A percentile compares a stretch with the other conserved stretches of the same genome.
Conservation (phyloP, 495 filamentous ascomycete species). For the Tirmania nivea region DNA sequence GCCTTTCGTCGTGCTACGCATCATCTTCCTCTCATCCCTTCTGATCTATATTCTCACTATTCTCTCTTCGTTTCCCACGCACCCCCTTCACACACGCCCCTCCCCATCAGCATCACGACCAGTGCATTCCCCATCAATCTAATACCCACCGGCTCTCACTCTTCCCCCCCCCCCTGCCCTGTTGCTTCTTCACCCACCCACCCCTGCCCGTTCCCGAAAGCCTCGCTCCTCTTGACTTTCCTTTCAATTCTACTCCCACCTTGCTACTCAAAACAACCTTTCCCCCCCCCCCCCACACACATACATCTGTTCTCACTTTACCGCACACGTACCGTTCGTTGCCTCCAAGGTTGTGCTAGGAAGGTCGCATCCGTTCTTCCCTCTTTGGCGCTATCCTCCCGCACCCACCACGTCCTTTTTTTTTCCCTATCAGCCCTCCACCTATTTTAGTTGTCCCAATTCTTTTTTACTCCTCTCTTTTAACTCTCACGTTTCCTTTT, state of each 20-base stretch:
- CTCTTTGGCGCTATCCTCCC: not conserved
- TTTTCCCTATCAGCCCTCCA: slow-evolving; percentile 1
- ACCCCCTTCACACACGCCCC: slow-evolving; percentile 15
- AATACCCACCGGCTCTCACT: slow-evolving; percentile 9
- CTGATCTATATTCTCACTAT: not conserved
- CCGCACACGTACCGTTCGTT: slow-evolving; percentile 18
- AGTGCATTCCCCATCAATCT: slow-evolving; percentile 10
- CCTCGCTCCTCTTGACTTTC: not conserved
- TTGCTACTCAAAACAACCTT: slow-evolving; percentile 19
- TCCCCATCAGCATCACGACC: not conserved
- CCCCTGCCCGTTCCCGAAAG: not conserved
- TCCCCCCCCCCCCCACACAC: slow-evolving; percentile 14
- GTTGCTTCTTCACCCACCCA: not conserved
- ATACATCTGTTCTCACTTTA: slow-evolving; percentile 1
- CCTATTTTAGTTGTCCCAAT: slow-evolving; percentile 1
- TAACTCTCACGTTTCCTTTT: slow-evolving; percentile 17
- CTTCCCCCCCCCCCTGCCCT: not conserved
- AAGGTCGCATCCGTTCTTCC: not conserved
- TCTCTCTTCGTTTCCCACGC: slow-evolving; percentile 11
- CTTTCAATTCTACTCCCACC: not conserved
- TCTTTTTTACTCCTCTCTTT: slow-evolving; percentile 13
- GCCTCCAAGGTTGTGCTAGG: slow-evolving; percentile 8
- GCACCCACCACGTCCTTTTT: slow-evolving; percentile 1
- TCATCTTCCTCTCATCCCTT: not conserved
- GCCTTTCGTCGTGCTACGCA: not conserved